These are phyloP conservation scores for Eucalyptus sp. DNA, from an alignment of 345 rosid genomes.

Conservation along the genomic window DNA sequence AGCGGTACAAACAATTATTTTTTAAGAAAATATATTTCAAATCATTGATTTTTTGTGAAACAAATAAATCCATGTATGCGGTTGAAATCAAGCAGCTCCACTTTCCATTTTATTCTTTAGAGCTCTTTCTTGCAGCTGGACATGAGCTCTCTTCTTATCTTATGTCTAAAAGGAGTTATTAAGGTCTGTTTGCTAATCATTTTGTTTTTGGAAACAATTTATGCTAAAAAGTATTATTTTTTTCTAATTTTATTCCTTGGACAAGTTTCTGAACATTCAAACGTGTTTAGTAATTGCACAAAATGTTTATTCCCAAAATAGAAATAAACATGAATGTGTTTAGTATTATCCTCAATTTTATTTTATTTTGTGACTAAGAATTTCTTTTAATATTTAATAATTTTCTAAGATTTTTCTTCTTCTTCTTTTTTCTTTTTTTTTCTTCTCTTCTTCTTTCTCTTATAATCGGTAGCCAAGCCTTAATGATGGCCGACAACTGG, in stretches of 20 bases:
- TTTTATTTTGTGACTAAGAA: too few relatives aligned
- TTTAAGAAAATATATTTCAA: neutral
- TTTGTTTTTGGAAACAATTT: too few relatives aligned
- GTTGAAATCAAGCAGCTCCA: neutral
- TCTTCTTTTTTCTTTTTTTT: too few relatives aligned
- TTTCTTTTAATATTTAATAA: too few relatives aligned
- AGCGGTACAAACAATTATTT: neutral
- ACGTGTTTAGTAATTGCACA: accelerated
- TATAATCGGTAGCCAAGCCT: neutral
- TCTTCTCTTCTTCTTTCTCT: too few relatives aligned
- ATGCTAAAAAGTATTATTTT: accelerated
- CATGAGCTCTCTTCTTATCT: neutral
- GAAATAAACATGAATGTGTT: too few relatives aligned
- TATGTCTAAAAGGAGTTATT: neutral
- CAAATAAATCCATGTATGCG: neutral
- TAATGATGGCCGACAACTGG: accelerated
- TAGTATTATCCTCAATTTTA: neutral
- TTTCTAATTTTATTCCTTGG: too few relatives aligned
- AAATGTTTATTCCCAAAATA: too few relatives aligned
- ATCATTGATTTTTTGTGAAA: accelerated
- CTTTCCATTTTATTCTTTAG: neutral
- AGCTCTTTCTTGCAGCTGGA: neutral
- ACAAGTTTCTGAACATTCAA: too few relatives aligned
- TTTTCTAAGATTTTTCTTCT: too few relatives aligned
- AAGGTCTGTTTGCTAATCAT: neutral